These are phyloP conservation scores for Helenozyma rhizophorensis DNA, from an alignment of 805 yeast species.

Conservation along the genomic window DNA sequence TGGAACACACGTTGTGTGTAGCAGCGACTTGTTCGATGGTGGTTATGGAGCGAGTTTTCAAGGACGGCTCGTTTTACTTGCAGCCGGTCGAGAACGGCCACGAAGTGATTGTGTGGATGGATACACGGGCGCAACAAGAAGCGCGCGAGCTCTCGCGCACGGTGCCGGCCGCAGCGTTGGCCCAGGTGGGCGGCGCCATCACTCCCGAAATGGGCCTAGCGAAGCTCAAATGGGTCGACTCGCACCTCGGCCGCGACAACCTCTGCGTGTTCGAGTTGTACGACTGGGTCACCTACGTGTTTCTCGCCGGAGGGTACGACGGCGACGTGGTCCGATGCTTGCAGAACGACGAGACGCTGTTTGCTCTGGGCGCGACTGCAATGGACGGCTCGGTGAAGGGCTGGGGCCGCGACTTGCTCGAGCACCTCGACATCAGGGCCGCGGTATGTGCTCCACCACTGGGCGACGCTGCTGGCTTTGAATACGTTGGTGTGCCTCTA, in stretches of 20 bases:
- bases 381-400: constrained; percentile 59
- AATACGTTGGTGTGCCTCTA: constrained; percentile 16
- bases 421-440: constrained; percentile 13
- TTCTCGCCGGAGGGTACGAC: constrained; percentile 21
- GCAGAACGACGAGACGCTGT: constrained; percentile 5
- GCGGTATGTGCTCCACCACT: constrained; percentile 8
- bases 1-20: constrained; percentile 29
- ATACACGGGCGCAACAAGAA: constrained; percentile 38
- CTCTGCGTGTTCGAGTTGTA: constrained; percentile 45
- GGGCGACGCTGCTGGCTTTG: background rate
- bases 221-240: constrained; percentile 40
- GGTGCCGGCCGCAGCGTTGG: constrained; percentile 16
- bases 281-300: constrained; percentile 38
- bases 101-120: constrained; percentile 61
- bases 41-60: constrained; percentile 25
- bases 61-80: constrained; percentile 20
- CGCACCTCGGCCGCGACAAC: constrained; percentile 10
- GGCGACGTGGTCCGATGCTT: constrained; percentile 13
- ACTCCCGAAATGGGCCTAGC: constrained; percentile 59
- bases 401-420: constrained; percentile 35
- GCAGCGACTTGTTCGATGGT: constrained; percentile 62
- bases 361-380: constrained; percentile 23
- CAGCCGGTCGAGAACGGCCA: constrained; percentile 26
- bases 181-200: constrained; percentile 40
- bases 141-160: constrained; percentile 23